These are phyloP conservation scores for Xylaria sp. DNA, from an alignment of 2,329 filamentous ascomycete species.

Conservation along the genomic window DNA sequence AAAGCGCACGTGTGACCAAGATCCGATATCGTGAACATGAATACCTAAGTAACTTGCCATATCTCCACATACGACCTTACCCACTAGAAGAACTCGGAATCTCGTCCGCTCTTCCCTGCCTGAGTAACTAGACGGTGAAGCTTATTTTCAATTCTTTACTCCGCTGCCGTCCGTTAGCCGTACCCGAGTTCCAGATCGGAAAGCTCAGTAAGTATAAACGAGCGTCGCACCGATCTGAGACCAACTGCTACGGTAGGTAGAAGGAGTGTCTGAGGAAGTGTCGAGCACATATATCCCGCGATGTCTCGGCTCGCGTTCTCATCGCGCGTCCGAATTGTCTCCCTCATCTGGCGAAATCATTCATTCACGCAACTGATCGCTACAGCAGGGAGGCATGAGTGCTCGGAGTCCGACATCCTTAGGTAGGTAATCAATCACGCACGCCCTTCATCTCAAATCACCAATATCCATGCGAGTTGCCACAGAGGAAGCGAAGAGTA, in stretches of 20 bases:
- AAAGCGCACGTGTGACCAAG: neutral
- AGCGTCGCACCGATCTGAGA: slow-evolving; percentile 7
- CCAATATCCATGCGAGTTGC: neutral
- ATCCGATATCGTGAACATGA: neutral
- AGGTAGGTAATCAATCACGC: too few species aligned
- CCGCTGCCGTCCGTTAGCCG: too few species aligned
- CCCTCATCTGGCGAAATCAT: neutral
- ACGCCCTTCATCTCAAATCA: neutral
- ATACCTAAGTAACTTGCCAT: neutral
- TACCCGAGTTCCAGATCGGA: neutral
- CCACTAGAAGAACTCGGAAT: neutral
- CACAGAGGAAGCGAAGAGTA: neutral
- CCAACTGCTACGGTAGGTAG: neutral
- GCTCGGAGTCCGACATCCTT: neutral
- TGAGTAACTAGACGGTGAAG: neutral
- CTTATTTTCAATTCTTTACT: too few species aligned
- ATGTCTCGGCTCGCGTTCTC: slow-evolving; percentile 1
- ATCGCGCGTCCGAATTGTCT: neutral
- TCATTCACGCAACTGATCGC: too few species aligned
- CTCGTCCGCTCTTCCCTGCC: slow-evolving; percentile 1
- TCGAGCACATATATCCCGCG: neutral
- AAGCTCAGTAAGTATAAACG: slow-evolving; percentile 4
- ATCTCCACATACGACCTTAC: slow-evolving; percentile 6
- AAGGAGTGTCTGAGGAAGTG: neutral
- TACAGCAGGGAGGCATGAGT: neutral